A percentile compares a stretch with the other conserved stretches of the same genome.
Evolutionary conservation across 176 grass and related monocot species (phyloP).

Genomic region (Pontederia crassipes): DNA sequence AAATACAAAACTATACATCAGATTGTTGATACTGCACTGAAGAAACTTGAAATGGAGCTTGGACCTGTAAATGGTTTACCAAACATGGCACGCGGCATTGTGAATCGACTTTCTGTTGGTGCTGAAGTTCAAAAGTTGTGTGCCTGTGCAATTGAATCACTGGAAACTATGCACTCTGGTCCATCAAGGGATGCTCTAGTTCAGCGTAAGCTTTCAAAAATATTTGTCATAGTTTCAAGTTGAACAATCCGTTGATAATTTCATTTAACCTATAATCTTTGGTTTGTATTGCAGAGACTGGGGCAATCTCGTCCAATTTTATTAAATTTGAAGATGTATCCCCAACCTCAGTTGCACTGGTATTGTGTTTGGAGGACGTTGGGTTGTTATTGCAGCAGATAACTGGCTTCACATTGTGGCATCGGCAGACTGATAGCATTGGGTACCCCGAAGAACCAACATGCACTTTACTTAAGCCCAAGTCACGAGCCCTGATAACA

Average conservation of each 20-base stretch:
- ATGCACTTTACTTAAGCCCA: too few relatives aligned
- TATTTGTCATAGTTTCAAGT: too few relatives aligned
- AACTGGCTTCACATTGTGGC: too few relatives aligned
- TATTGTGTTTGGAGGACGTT: conserved; percentile 33
- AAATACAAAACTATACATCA: conserved; percentile 64
- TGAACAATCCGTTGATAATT: conserved; percentile 1
- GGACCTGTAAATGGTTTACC: conserved; percentile 45
- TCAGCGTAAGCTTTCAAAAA: conserved; percentile 32
- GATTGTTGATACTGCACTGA: conserved; percentile 56
- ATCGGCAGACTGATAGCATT: too few relatives aligned
- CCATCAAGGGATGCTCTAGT: conserved; percentile 27
- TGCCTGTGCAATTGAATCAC: conserved; percentile 50
- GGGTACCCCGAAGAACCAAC: too few relatives aligned
- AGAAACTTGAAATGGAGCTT: conserved; percentile 75
- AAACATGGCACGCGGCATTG: conserved; percentile 80
- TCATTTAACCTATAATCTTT: conserved; percentile 21
- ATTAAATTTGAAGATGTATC: conserved; percentile 59
- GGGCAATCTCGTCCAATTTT: conserved; percentile 33
- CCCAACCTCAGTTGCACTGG: conserved; percentile 36
- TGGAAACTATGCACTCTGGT: conserved; percentile 41
- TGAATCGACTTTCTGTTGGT: conserved; percentile 69
- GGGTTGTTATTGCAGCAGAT: too few relatives aligned
- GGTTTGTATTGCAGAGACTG: conserved; percentile 39
- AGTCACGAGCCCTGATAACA: too few relatives aligned
- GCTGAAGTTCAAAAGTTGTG: conserved; percentile 79